These are phyloP conservation scores for Chlorella sp. DNA, from an alignment of 139 green algal species.

Conservation along the genomic window DNA sequence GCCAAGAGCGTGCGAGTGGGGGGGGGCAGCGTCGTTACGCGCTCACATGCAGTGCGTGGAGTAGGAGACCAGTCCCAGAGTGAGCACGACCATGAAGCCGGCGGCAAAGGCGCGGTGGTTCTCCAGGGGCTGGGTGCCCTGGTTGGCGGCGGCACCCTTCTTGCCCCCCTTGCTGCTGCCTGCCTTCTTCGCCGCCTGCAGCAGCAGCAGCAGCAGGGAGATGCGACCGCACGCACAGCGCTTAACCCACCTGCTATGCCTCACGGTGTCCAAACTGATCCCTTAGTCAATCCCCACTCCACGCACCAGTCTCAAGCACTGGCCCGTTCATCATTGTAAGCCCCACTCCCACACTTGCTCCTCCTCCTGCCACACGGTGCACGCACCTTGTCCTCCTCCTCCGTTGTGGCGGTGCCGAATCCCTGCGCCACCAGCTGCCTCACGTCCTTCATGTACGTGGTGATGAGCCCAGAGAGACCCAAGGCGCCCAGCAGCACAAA, in stretches of 20 bases:
- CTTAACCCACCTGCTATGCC: too few species aligned
- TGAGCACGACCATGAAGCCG: slow-evolving; percentile 5
- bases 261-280: too few species aligned
- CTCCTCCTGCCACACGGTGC: neutral
- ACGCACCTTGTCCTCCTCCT: neutral
- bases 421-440: neutral
- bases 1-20: slow-evolving; percentile 60
- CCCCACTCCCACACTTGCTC: neutral
- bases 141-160: too few species aligned
- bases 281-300: too few species aligned
- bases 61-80: slow-evolving; percentile 25
- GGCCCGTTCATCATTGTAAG: too few species aligned
- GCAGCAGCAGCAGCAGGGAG: too few species aligned
- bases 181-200: neutral
- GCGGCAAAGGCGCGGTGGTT: neutral
- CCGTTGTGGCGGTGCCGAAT: neutral
- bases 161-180: neutral
- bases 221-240: too few species aligned
- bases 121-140: too few species aligned
- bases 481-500: slow-evolving; percentile 46
- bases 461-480: slow-evolving; percentile 23
- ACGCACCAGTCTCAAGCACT: too few species aligned
- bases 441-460: slow-evolving; percentile 4
- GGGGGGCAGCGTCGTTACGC: slow-evolving; percentile 67
- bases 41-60: slow-evolving; percentile 5